Evolutionary conservation across 2,329 filamentous ascomycete genomes (phyloP).

Genomic region (Pseudogymnoascus sp.): DNA sequence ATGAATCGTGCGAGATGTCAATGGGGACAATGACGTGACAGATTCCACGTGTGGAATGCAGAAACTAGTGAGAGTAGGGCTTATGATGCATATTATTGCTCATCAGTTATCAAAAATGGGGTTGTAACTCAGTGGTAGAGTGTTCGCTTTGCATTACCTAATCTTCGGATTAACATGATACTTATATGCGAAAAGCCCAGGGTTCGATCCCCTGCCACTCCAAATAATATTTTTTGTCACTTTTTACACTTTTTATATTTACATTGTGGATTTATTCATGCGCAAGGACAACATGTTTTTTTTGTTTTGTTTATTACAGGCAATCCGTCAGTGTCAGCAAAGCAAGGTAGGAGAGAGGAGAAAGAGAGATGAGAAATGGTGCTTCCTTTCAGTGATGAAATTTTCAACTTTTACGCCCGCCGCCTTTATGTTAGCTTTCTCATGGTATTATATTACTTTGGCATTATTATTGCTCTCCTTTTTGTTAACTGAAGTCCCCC

Average conservation of each 20-base stretch:
- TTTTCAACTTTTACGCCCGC: not conserved
- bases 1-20: not conserved
- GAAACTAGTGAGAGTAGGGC: not conserved
- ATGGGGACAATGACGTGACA: no score
- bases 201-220: slow-evolving; percentile 12
- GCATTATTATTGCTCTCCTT: not conserved
- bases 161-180: slow-evolving; percentile 9
- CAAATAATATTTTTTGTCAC: not conserved
- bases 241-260: not conserved
- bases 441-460: not conserved
- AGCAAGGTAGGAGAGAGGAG: not conserved
- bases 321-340: not conserved
- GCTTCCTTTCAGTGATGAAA: not conserved
- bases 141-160: slow-evolving; percentile 12
- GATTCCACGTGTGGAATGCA: not conserved
- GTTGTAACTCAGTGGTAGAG: slow-evolving; percentile 12
- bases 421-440: not conserved
- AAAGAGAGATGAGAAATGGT: not conserved
- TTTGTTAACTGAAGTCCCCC: not conserved
- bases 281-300: not conserved
- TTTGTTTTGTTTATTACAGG: not conserved
- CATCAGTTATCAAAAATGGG: not conserved
- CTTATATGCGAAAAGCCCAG: slow-evolving; percentile 12
- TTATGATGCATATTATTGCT: not conserved
- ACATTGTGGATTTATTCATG: not conserved